phyloP scores from a whole-genome alignment of 257 asterid species.

The Solanum appendiculatum region DNA sequence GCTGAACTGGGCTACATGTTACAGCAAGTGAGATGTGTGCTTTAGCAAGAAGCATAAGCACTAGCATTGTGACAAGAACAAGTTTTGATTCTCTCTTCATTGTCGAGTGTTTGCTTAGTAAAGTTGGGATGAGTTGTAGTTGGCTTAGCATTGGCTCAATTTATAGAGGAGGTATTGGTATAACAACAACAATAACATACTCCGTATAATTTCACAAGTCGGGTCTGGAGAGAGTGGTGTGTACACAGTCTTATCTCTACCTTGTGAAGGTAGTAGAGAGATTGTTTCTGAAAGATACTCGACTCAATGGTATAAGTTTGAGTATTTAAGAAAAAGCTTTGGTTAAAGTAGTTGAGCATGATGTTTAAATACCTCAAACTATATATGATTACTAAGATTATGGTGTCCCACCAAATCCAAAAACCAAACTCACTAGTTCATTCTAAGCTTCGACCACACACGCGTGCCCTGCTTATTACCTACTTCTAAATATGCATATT shows the following conservation, averaged over 20 bases:
- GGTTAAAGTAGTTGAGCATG: neutral
- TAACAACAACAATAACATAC: too few species aligned
- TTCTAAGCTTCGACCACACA: neutral
- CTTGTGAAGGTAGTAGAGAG: neutral
- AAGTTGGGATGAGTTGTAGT: neutral
- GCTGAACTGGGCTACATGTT: slow-evolving; percentile 10
- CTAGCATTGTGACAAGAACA: neutral
- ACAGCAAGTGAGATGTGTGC: slow-evolving; percentile 10
- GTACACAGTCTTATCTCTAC: neutral
- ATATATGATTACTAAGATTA: neutral
- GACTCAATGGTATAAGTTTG: neutral
- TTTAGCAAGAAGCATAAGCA: slow-evolving; percentile 12
- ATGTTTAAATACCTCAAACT: neutral
- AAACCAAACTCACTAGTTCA: neutral
- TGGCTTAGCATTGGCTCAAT: neutral
- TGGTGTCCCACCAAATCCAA: neutral
- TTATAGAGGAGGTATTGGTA: neutral
- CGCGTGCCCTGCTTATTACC: neutral
- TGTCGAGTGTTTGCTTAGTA: neutral
- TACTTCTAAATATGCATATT: neutral
- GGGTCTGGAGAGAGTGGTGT: neutral
- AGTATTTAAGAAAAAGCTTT: neutral
- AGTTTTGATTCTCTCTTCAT: slow-evolving; percentile 12
- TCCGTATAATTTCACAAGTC: neutral
- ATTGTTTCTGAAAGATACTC: too few species aligned